Conservation (phyloP, 805 yeast genomes). For the Diddensiella caesifluorescens region DNA sequence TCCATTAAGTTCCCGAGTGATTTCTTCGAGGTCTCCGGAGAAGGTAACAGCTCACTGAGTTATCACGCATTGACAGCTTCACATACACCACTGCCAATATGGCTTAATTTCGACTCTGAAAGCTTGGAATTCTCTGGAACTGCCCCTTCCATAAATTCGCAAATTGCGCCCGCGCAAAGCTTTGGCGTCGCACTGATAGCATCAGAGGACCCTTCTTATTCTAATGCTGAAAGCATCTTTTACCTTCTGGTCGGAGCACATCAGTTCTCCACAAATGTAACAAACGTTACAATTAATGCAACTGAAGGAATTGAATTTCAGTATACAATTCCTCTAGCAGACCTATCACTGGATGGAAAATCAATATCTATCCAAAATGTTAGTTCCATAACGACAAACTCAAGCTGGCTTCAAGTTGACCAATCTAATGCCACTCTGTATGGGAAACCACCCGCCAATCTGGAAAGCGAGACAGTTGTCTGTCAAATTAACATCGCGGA, state of each 20-base stretch:
- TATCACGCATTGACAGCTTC: constrained; percentile 34
- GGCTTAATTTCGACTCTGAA: constrained; percentile 68
- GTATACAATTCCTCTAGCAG: constrained; percentile 55
- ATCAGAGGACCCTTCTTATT: constrained; percentile 66
- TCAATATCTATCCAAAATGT: constrained; percentile 47
- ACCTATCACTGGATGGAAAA: constrained; percentile 60
- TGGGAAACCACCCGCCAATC: constrained; percentile 59
- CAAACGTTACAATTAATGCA: constrained; percentile 60
- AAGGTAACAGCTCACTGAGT: constrained; percentile 9
- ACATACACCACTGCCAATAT: constrained; percentile 83
- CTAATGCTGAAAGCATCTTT: constrained; percentile 68
- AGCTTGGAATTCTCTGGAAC: constrained; percentile 72
- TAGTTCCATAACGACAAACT: constrained; percentile 43
- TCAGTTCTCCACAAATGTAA: constrained; percentile 60
- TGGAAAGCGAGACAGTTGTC: constrained; percentile 29
- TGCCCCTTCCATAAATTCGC: constrained; percentile 81
- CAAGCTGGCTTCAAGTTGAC: constrained; percentile 64
- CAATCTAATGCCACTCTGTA: constrained; percentile 54
- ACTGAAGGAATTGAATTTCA: constrained; percentile 54
- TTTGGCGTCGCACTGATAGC: constrained; percentile 73
- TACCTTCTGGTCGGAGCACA: constrained; percentile 83
- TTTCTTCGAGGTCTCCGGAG: constrained; percentile 44
- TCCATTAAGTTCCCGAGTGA: constrained; percentile 55
- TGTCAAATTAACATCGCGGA: constrained; percentile 42
- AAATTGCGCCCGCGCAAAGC: constrained; percentile 77